A percentile compares a stretch with the other conserved stretches of the same genome.
These are phyloP conservation scores for Nyssa sinensis DNA, from an alignment of 148 eudicot genomes.

Conservation along the genomic window DNA sequence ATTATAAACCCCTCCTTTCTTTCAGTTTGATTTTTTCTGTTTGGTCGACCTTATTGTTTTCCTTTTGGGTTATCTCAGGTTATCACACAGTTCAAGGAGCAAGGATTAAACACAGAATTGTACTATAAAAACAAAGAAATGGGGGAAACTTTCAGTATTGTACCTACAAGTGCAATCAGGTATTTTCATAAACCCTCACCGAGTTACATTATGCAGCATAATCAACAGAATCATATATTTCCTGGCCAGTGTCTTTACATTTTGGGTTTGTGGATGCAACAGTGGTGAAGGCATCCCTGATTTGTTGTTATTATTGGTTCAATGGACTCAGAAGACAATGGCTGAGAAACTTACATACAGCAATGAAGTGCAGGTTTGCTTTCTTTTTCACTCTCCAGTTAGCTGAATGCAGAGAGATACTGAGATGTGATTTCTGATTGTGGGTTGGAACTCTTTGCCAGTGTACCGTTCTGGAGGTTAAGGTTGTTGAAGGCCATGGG, in stretches of 20 bases:
- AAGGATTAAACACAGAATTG: slow-evolving; percentile 85
- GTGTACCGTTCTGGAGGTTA: slow-evolving; percentile 95
- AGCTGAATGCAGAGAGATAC: not conserved
- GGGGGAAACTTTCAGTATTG: slow-evolving; percentile 91
- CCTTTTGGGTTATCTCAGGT: slow-evolving; percentile 40
- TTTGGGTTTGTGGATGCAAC: slow-evolving; percentile 18
- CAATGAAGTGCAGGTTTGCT: slow-evolving; percentile 62
- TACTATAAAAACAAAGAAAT: slow-evolving; percentile 90
- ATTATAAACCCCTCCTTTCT: slow-evolving; percentile 12
- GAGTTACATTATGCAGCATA: not conserved
- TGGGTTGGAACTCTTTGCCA: slow-evolving; percentile 28
- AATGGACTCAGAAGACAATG: slow-evolving; percentile 90
- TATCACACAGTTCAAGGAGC: slow-evolving; percentile 78
- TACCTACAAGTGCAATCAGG: slow-evolving; percentile 97
- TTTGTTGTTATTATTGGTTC: slow-evolving; percentile 59
- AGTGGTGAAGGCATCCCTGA: slow-evolving; percentile 94
- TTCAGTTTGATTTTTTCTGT: not conserved
- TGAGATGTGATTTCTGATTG: slow-evolving; percentile 15
- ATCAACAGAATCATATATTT: not conserved
- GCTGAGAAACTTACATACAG: slow-evolving; percentile 68
- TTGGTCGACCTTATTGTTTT: not conserved
- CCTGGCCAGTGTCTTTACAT: not conserved
- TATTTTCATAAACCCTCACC: slow-evolving; percentile 9
- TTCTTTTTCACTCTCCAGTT: not conserved
- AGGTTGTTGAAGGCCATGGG: slow-evolving; percentile 92